Evolutionary conservation across 1,139 yeast genomes (phyloP), one percentile per base, ranked within the genome.

Genomic region (Blastobotrys petasosporus): DNA sequence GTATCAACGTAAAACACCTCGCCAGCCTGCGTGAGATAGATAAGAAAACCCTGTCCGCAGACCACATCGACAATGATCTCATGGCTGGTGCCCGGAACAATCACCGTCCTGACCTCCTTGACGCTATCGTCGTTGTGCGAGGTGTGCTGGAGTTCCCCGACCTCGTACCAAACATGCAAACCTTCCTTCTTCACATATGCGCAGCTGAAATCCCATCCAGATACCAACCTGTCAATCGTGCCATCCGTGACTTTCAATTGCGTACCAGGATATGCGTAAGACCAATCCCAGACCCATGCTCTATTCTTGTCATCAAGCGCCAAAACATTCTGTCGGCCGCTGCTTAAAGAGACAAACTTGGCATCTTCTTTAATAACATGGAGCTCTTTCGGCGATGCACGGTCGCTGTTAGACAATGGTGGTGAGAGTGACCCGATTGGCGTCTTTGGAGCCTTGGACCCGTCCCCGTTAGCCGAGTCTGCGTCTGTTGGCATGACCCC

Each of bases 201-300:
- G 30, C 79, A 77, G 43, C 79, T 76, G 16, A 75, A 65, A 48
- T 76, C 73, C 94, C 94, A 85, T 0, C 94, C 94, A 25, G 87
- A 82, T 16, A 72, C 70, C 9, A 81, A 73, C 55, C 75, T 78
- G 37, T 67, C 53, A 32, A 44, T 39, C 1, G 41, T 36, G 4
- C 79, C 68, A 8, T 41, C 29, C 7, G 20, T 28, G 28, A 41
- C 10, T 15, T 23, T 25, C 33, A 83, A 52, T 39, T 61, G 63
- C 2, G 79, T 71, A 0, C 87, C 92, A 2, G 53, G 54, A 6
- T 43, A 48, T 6, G 49, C 51, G 44, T 50, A 58, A 8, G 57
- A 47, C 34, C 45, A 39, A 42, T 83, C 94, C 90, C 92, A 83
- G 0, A 79, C 70, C 70, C 79, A 82, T 1, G 84, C 54, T 9